A percentile compares a stretch with the other conserved stretches of the same genome.
Evolutionary conservation across 805 yeast genomes (phyloP).

Genomic region (Metschnikowia kofuensis): DNA sequence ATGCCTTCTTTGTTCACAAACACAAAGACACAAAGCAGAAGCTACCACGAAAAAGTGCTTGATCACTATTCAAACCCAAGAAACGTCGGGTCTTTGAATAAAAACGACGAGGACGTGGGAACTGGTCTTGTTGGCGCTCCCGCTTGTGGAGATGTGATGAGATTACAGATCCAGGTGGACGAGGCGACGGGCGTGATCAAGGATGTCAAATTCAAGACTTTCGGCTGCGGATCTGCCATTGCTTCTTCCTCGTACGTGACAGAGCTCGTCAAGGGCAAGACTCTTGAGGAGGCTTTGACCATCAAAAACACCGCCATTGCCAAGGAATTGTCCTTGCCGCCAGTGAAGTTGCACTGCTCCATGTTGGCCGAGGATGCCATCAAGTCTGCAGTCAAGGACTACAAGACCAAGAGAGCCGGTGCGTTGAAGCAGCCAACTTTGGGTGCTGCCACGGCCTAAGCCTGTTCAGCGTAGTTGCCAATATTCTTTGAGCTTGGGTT

Average conservation of each 20-base stretch:
- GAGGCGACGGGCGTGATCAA: constrained; percentile 87
- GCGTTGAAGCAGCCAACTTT: constrained; percentile 48
- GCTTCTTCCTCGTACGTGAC: constrained; percentile 95
- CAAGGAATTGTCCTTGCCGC: constrained; percentile 90
- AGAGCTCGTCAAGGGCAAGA: constrained; percentile 91
- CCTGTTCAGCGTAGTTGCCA: not conserved
- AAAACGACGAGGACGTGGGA: constrained; percentile 73
- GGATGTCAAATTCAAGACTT: constrained; percentile 96
- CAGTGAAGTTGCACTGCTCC: constrained; percentile 95
- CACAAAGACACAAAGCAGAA: constrained; percentile 20
- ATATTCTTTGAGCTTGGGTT: too few relatives aligned
- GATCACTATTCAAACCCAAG: constrained; percentile 97
- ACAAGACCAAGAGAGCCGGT: constrained; percentile 70
- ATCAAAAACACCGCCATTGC: constrained; percentile 95
- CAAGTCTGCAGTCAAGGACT: constrained; percentile 94
- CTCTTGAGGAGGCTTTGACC: constrained; percentile 87
- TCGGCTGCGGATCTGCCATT: constrained; percentile 99
- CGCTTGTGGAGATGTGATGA: constrained; percentile 99
- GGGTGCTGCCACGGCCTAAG: constrained; percentile 34
- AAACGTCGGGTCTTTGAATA: constrained; percentile 91
- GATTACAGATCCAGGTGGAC: constrained; percentile 89
- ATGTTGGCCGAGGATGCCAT: constrained; percentile 99
- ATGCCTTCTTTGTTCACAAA: not conserved
- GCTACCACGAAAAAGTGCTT: constrained; percentile 89
- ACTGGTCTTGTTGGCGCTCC: constrained; percentile 99